Evolutionary conservation across 2,329 filamentous ascomycete genomes (phyloP).

Genomic region (Hymenoscyphus occultus): DNA sequence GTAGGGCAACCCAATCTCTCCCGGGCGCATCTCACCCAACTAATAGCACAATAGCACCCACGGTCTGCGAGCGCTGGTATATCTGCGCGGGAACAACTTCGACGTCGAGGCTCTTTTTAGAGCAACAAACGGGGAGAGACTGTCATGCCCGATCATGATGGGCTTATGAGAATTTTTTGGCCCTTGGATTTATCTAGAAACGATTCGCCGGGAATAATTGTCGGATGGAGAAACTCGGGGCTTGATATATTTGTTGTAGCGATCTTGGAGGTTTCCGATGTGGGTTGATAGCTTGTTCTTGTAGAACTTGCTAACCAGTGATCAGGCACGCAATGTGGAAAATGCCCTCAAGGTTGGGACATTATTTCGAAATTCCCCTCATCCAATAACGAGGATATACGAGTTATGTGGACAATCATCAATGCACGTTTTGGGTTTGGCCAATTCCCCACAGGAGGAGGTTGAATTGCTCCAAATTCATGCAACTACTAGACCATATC

Average conservation of each 20-base stretch:
- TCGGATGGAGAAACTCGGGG: constrained; percentile 93
- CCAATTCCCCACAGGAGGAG: constrained; percentile 59
- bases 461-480: constrained; percentile 70
- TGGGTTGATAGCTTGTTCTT: constrained; percentile 43
- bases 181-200: constrained; percentile 78
- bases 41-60: constrained; percentile 63
- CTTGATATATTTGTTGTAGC: constrained; percentile 88
- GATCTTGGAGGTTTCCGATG: constrained; percentile 86
- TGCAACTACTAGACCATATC: constrained; percentile 51
- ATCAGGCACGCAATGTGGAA: constrained; percentile 65
- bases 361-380: constrained; percentile 76
- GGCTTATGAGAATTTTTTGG: constrained; percentile 98
- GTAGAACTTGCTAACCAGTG: constrained; percentile 28
- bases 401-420: constrained; percentile 78
- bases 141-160: constrained; percentile 74
- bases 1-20: constrained; percentile 48
- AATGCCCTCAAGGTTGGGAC: constrained; percentile 81
- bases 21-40: constrained; percentile 17
- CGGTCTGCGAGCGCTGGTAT: constrained; percentile 74
- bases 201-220: constrained; percentile 75
- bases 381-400: constrained; percentile 77
- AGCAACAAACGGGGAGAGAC: constrained; percentile 15
- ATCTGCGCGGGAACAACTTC: constrained; percentile 91
- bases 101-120: constrained; percentile 92
- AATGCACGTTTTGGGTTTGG: constrained; percentile 81